Percentiles rank a stretch among this genome's conserved stretches.
Conservation (phyloP, 2,329 filamentous ascomycete species). For the Botryotinia narcissicola region DNA sequence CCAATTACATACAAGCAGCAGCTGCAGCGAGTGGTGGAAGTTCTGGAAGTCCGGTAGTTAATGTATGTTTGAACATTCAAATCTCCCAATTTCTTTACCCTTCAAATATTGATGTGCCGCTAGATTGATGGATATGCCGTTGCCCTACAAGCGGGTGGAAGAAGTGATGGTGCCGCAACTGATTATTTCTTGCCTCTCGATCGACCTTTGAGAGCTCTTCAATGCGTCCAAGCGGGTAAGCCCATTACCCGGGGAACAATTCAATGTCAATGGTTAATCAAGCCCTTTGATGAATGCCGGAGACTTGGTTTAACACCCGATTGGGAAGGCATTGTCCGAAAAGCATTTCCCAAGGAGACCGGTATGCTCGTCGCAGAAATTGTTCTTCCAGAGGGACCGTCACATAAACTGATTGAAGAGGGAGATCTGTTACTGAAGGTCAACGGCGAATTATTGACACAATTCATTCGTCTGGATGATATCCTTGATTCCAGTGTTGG, state of each 20-base stretch:
- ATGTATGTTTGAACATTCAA: slow-evolving; percentile 41
- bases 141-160: slow-evolving; percentile 88
- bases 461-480: slow-evolving; percentile 88
- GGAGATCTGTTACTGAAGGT: slow-evolving; percentile 92
- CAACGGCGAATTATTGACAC: slow-evolving; percentile 87
- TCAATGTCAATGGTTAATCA: slow-evolving; percentile 94
- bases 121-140: slow-evolving; percentile 82
- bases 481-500: slow-evolving; percentile 88
- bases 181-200: slow-evolving; percentile 97
- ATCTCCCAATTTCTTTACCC: background rate
- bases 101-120: background rate
- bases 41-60: slow-evolving; percentile 97
- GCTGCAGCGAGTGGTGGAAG: slow-evolving; percentile 95
- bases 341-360: slow-evolving; percentile 85
- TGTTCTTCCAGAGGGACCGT: slow-evolving; percentile 85
- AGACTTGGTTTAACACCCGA: slow-evolving; percentile 79
- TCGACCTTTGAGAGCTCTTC: slow-evolving; percentile 79
- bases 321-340: slow-evolving; percentile 82
- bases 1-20: slow-evolving; percentile 95
- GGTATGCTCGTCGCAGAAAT: slow-evolving; percentile 98
- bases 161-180: slow-evolving; percentile 91
- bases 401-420: slow-evolving; percentile 82
- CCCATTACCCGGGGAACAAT: slow-evolving; percentile 90
- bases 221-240: slow-evolving; percentile 75
- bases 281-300: slow-evolving; percentile 95